phyloP scores from a whole-genome alignment of 306 rosid species.

The Erythrophleum fordii region DNA sequence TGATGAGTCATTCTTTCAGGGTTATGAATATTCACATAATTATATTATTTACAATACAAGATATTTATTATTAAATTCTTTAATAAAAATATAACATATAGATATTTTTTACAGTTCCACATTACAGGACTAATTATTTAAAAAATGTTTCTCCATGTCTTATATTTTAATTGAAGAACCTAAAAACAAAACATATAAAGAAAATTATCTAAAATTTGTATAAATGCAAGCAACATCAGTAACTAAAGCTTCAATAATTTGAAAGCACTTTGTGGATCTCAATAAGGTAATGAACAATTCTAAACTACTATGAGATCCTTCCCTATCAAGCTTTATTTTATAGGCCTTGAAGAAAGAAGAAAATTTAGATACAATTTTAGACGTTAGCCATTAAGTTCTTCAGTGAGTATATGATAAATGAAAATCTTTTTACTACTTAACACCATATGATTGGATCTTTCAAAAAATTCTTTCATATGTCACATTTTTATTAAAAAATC shows the following conservation, averaged over 20 bases:
- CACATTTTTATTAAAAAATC: neutral
- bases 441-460: neutral
- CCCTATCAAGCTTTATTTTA: conserved; percentile 58
- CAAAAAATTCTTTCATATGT: neutral
- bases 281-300: conserved; percentile 61
- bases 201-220: no score
- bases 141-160: no score
- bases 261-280: conserved; percentile 59
- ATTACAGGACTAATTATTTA: no score
- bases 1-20: no score
- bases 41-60: no score
- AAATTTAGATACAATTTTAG: neutral
- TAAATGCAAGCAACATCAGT: no score
- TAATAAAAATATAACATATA: no score
- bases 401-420: neutral
- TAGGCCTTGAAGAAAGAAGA: conserved; percentile 46
- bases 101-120: no score
- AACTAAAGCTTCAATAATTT: conserved; percentile 40
- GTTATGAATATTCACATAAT: no score
- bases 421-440: neutral
- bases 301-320: conserved; percentile 73
- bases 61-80: no score
- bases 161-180: no score
- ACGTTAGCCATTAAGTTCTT: neutral
- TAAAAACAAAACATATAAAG: no score